phyloP scores from a whole-genome alignment of 768 basidiomycete genomes.

The Rhizopogon salebrosus region DNA sequence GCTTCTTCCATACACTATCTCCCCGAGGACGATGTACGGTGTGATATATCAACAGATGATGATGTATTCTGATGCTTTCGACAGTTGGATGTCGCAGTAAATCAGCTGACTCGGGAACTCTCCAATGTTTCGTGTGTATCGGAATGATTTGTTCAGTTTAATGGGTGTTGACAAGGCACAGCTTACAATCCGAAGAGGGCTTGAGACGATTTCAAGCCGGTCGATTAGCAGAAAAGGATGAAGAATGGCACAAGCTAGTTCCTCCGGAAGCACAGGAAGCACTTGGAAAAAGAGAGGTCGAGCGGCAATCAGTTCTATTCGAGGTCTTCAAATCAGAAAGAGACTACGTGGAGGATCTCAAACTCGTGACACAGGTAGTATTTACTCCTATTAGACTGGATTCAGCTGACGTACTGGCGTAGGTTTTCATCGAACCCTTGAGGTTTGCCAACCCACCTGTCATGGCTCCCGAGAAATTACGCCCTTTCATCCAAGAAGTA shows the following conservation, averaged over 20 bases:
- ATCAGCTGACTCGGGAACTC: conserved; percentile 28
- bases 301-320: conserved; percentile 82
- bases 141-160: neutral
- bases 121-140: conserved; percentile 36
- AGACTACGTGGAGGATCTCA: conserved; percentile 81
- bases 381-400: neutral
- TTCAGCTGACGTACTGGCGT: conserved; percentile 3
- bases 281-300: conserved; percentile 72
- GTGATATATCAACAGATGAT: neutral
- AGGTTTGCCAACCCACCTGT: conserved; percentile 58
- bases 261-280: conserved; percentile 65
- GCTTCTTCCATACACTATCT: conserved; percentile 22
- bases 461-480: conserved; percentile 46
- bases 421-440: conserved; percentile 76
- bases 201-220: conserved; percentile 65
- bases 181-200: conserved; percentile 59
- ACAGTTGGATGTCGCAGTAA: conserved; percentile 21
- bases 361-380: conserved; percentile 59
- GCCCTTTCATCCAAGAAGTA: conserved; percentile 71
- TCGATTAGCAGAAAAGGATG: conserved; percentile 57
- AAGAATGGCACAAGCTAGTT: conserved; percentile 82
- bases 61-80: conserved; percentile 16
- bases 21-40: conserved; percentile 34
- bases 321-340: conserved; percentile 88
- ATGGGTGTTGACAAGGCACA: conserved; percentile 21